These are phyloP conservation scores for Allodekkera sacchari DNA, from an alignment of 805 yeast genomes.

Conservation along the genomic window DNA sequence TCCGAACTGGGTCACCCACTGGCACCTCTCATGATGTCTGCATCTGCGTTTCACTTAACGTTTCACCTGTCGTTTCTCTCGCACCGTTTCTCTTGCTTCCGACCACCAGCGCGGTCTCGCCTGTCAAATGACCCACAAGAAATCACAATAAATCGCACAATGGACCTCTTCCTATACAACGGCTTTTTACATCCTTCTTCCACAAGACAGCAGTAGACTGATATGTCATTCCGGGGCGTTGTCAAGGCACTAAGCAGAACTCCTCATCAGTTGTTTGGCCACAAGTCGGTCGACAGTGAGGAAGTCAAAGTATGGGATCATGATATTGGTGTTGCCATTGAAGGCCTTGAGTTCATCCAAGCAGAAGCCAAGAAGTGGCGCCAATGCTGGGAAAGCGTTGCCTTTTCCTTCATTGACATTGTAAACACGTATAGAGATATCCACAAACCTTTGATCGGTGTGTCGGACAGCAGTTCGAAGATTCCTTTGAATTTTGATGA, in stretches of 20 bases:
- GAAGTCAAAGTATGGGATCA: slow-evolving; percentile 33
- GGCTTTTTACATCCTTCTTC: no score
- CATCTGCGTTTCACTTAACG: no score
- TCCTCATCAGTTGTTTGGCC: slow-evolving; percentile 29
- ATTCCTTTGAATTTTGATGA: slow-evolving; percentile 11
- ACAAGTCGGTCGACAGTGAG: slow-evolving; percentile 30
- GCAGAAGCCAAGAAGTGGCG: slow-evolving; percentile 22
- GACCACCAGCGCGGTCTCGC: no score
- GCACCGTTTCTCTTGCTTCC: no score
- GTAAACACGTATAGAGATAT: slow-evolving; percentile 25
- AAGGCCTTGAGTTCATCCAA: slow-evolving; percentile 35
- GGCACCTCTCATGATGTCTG: no score
- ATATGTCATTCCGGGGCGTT: slow-evolving; percentile 30
- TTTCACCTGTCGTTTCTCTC: no score
- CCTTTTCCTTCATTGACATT: slow-evolving; percentile 27
- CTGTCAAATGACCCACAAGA: no score
- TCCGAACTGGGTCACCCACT: no score
- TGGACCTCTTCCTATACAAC: neutral
- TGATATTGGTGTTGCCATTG: slow-evolving; percentile 32
- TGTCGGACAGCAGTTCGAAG: slow-evolving; percentile 2
- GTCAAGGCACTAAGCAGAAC: slow-evolving; percentile 28
- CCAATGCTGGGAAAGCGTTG: slow-evolving; percentile 18
- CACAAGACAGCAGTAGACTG: no score
- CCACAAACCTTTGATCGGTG: slow-evolving; percentile 30
- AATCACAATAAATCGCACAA: no score